Conservation (phyloP, 805 yeast genomes). For the Diddensiella caesifluorescens region DNA sequence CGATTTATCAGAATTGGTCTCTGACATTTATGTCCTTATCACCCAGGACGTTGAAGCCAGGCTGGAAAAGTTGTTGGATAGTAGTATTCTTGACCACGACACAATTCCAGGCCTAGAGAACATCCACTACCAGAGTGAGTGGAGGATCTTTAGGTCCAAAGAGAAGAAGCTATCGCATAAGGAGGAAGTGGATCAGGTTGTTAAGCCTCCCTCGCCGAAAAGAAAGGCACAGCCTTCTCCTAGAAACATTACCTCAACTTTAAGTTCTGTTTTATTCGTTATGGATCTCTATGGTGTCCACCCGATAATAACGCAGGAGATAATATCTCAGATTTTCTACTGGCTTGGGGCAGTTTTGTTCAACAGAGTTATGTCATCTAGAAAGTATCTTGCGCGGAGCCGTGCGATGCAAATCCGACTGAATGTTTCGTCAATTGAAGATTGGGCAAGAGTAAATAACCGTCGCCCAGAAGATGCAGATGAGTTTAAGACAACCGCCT, state of each 20-base stretch:
- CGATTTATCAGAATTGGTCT: constrained; percentile 28
- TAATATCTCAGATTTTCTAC: constrained; percentile 69
- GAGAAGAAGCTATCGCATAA: constrained; percentile 47
- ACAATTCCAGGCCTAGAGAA: constrained; percentile 78
- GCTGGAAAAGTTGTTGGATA: constrained; percentile 30
- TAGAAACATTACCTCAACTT: constrained; percentile 70
- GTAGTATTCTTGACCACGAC: constrained; percentile 54
- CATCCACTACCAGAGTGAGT: constrained; percentile 68
- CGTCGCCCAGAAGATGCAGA: constrained; percentile 39
- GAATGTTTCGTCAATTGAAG: constrained; percentile 81
- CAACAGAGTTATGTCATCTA: constrained; percentile 62
- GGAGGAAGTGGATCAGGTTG: constrained; percentile 67
- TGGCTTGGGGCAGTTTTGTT: constrained; percentile 71
- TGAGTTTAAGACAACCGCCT: constrained; percentile 25
- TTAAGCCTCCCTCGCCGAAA: constrained; percentile 78
- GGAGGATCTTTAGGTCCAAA: constrained; percentile 56
- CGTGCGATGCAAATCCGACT: constrained; percentile 86
- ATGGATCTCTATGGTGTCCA: constrained; percentile 76
- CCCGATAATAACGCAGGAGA: constrained; percentile 69
- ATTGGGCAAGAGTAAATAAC: constrained; percentile 80
- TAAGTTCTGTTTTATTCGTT: constrained; percentile 84
- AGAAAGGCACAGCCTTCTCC: constrained; percentile 89
- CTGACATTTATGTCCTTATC: constrained; percentile 31
- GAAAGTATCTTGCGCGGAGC: constrained; percentile 69
- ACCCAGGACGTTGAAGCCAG: constrained; percentile 35